phyloP scores from a whole-genome alignment of 257 asterid genomes.

The Penstemon barbatus region DNA sequence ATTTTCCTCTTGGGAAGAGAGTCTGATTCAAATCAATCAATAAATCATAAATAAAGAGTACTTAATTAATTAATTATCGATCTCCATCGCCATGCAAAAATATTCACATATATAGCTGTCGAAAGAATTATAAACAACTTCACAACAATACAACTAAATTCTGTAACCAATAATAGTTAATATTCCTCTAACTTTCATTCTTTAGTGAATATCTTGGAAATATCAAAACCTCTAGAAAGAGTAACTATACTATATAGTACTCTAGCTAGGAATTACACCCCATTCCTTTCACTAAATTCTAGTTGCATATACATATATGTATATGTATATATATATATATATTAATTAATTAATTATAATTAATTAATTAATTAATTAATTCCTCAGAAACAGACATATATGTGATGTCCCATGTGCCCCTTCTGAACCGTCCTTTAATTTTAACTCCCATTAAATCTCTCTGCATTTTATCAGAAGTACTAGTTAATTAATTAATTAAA shows the following conservation, averaged over 20 bases:
- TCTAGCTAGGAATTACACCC: slow-evolving; percentile 40
- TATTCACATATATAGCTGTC: slow-evolving; percentile 33
- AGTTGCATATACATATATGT: background rate
- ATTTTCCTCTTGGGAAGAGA: no score
- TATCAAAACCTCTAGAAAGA: slow-evolving; percentile 40
- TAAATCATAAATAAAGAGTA: no score
- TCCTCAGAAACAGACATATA: slow-evolving; percentile 34
- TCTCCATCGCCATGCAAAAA: slow-evolving; percentile 33
- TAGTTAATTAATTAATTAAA: slow-evolving; percentile 40
- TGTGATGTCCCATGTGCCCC: slow-evolving; percentile 58
- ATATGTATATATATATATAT: background rate
- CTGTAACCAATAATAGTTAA: slow-evolving; percentile 36
- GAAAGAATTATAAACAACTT: slow-evolving; percentile 24
- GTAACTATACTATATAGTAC: slow-evolving; percentile 14
- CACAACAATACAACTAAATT: slow-evolving; percentile 35
- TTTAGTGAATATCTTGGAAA: slow-evolving; percentile 48
- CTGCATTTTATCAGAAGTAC: slow-evolving; percentile 45
- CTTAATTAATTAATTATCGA: no score
- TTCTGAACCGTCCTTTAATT: slow-evolving; percentile 24
- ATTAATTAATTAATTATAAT: background rate
- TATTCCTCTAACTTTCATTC: slow-evolving; percentile 38
- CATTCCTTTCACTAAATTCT: slow-evolving; percentile 44
- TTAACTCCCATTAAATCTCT: slow-evolving; percentile 43
- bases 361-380: slow-evolving; percentile 15
- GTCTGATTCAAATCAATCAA: no score